Evolutionary conservation across 140 eudicot genomes (phyloP), one percentile per base, ranked within the genome.

Genomic region (Stevia rebaudiana): DNA sequence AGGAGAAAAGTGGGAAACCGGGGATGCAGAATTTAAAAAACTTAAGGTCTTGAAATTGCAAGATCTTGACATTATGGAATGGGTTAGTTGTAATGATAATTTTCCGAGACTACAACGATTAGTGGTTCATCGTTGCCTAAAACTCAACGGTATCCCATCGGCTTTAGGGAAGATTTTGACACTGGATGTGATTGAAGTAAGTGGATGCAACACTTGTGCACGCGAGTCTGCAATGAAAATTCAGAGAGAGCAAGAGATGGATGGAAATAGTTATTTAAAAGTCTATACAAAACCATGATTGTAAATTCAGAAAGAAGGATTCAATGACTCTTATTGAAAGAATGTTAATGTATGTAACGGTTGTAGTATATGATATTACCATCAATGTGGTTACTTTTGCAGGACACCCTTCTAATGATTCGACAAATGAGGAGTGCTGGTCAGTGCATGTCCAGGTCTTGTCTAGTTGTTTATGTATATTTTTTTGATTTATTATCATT

Each of bases 31-130:
- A 6, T 77, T 81, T 61, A 19, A 0, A 1, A 18, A 30, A 15
- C 78, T 81, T 15, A 81, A 69, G 65, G 24, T 63, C 16, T 67
- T 81, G 53, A 41, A 68, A 50, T 13, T 81, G 12, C 72, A 73
- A 2, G 55, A 15, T 11, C 11, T 65, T 50, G 39, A 69, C 47
- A 16, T 81, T 8, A 24, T 8, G 59, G 6, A 31, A 0, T 74
- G 83, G 82, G 23, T 13, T 1, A 52, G 74, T 58, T 36, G 24
- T 1, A 37, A 40, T 0, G 49, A 31, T 2, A 58, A 70, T 48
- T 79, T 79, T 15, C n/a, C n/a, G n/a, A n/a, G n/a, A n/a, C n/a
- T n/a, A n/a, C n/a, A n/a, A n/a, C n/a, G n/a, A n/a, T n/a, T 78
- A 78, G 9, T 2, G 44, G 5, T 75, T 75, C 70, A 33, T 23